Evolutionary conservation across 331 rosid genomes (phyloP).

Genomic region (Telfairia occidentalis): DNA sequence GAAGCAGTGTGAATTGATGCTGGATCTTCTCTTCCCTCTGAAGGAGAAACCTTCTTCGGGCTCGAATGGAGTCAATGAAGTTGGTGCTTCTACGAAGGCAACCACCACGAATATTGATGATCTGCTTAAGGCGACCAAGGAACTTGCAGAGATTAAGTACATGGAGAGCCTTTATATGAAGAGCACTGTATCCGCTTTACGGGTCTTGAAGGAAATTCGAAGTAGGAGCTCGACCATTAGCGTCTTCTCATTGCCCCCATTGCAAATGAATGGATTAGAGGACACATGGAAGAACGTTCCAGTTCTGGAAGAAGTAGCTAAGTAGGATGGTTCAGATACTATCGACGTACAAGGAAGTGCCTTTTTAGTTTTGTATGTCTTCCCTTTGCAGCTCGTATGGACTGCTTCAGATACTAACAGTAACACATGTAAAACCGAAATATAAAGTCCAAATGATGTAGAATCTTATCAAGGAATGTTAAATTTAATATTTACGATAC

Average conservation of each 20-base stretch:
- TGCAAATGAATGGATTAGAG: slow-evolving; percentile 53
- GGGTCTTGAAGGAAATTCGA: slow-evolving; percentile 77
- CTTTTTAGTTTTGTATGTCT: background rate
- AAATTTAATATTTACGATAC: background rate
- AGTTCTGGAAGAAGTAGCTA: slow-evolving; percentile 53
- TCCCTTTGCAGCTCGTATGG: background rate
- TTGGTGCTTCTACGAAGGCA: slow-evolving; percentile 46
- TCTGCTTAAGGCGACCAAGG: slow-evolving; percentile 41
- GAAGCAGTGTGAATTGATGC: slow-evolving; percentile 83
- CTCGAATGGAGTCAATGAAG: background rate
- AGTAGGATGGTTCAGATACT: slow-evolving; percentile 28
- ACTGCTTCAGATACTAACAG: background rate
- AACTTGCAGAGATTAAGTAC: slow-evolving; percentile 66
- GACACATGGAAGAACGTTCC: slow-evolving; percentile 59
- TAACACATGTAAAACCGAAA: slow-evolving; percentile 1
- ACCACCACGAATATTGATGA: slow-evolving; percentile 38
- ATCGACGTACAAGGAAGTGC: slow-evolving; percentile 2
- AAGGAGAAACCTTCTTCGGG: slow-evolving; percentile 27
- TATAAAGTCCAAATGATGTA: background rate
- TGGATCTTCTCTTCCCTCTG: slow-evolving; percentile 58
- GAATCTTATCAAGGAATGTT: background rate
- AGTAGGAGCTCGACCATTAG: slow-evolving; percentile 91
- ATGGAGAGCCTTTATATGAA: slow-evolving; percentile 84
- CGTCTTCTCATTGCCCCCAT: slow-evolving; percentile 81
- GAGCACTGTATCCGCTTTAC: slow-evolving; percentile 75